Base-by-base conservation (phyloP, 768 basidiomycete genomes). In the Amanita inopinata region DNA sequence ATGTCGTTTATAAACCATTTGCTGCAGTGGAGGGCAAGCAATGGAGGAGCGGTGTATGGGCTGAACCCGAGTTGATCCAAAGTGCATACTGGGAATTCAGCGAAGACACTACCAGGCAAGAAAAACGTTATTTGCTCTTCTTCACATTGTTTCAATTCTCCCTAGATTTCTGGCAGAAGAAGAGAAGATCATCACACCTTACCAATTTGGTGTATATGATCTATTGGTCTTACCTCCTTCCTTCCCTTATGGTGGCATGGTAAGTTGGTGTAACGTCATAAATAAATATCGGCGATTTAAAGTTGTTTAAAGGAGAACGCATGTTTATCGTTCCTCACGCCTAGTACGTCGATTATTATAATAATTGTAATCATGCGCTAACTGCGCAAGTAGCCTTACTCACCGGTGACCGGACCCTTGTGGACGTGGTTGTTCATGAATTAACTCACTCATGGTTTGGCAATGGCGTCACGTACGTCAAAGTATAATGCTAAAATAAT, bases 181-280 rank as follows among this genome's bases (percentile, higher is more conserved):
- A 41, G 91, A 96, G 59, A 67, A 75, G 9, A 65, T 91, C 28
- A 72, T 86, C 1, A 74, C 74, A 0, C 69, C 80, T 0, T 98
- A 97, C 56, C 67, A 66, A 38, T 97, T 92, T 53, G 82, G 85
- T 2, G 83, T 91, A 1, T 96, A 92, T 54, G 92, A 97, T 56
- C 58, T 94, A 1, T 70, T 97, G 14, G 79, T 97, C 17, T 68
- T 97, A 3, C 93, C 93, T 0, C 83, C 88, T 9, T 83, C 85
- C 0, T 97, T 96, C 71, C 93, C 92, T 1, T 94, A 85, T 57
- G 92, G 90, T 38, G 90, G 88, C 47, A 83, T 87, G 87, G 83
- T 80, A 47, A 51, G 70, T 58, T 14, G 34, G 10, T 12, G 5
- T 5, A 18, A 18, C 7, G 18, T 15, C 5, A 24, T n/a, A 12